Evolutionary conservation across 345 rosid genomes (phyloP).

Genomic region (Adansonia digitata): DNA sequence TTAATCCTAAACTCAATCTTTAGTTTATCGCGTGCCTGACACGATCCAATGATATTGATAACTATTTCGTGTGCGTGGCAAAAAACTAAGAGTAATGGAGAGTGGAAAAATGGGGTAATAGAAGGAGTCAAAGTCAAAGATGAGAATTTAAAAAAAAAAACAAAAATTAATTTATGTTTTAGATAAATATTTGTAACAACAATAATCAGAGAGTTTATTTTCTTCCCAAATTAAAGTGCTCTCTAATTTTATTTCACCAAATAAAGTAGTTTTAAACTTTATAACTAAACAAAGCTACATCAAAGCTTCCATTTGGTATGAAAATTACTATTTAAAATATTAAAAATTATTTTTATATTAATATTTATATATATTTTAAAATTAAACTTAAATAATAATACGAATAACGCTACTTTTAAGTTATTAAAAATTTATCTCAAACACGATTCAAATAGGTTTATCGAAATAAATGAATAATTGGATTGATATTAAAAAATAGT

Average conservation of each 20-base stretch:
- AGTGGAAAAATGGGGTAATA: neutral
- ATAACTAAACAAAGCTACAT: too few species aligned
- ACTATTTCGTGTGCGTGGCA: neutral
- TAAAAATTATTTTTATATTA: too few species aligned
- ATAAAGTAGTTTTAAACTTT: too few species aligned
- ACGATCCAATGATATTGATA: neutral
- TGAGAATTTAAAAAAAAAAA: neutral
- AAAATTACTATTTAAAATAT: too few species aligned
- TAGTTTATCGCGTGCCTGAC: neutral
- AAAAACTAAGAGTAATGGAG: neutral
- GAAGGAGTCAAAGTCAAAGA: constrained; percentile 1
- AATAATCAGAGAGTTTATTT: neutral
- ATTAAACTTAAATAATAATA: too few species aligned
- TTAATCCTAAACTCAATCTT: neutral
- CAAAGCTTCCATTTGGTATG: too few species aligned
- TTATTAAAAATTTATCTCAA: too few species aligned
- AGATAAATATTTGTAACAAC: neutral
- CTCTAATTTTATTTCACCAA: too few species aligned
- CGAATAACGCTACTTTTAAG: too few species aligned
- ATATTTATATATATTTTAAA: too few species aligned
- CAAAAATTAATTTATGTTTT: neutral
- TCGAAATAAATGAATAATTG: neutral
- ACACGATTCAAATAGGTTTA: too few species aligned
- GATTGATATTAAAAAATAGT: neutral
- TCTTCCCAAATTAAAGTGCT: too few species aligned